A percentile compares a stretch with the other conserved stretches of the same genome.
Conservation (phyloP, 78 protist genomes). For the Planoprotostelium fungivorum region DNA sequence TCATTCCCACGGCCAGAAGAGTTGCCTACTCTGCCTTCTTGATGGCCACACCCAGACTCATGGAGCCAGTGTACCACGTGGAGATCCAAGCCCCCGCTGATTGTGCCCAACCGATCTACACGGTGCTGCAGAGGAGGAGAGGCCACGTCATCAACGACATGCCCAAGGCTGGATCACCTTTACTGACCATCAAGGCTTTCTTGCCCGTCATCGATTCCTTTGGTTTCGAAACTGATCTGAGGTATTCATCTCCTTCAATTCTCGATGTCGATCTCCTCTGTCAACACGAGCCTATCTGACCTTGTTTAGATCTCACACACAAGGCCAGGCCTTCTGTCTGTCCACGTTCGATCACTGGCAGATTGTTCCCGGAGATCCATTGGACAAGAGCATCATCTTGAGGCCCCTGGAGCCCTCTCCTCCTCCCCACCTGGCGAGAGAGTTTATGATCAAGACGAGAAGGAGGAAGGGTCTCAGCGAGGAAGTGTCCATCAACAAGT, state of each 20-base stretch:
- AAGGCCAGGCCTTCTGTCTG: constrained; percentile 89
- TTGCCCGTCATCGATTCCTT: constrained; percentile 97
- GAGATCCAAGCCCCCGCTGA: constrained; percentile 92
- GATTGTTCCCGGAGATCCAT: constrained; percentile 98
- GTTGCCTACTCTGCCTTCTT: constrained; percentile 82
- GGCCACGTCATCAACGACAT: constrained; percentile 74
- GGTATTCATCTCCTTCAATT: constrained; percentile 28
- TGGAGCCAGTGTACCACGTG: constrained; percentile 95
- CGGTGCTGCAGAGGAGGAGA: constrained; percentile 83
- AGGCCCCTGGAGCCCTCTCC: constrained; percentile 88
- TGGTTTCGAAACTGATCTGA: constrained; percentile 98
- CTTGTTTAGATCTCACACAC: constrained; percentile 63
- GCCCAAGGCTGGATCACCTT: constrained; percentile 94
- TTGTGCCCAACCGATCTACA: constrained; percentile 84
- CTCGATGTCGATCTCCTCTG: not conserved
- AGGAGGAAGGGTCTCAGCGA: constrained; percentile 91
- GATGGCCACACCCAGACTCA: constrained; percentile 92
- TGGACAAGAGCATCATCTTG: constrained; percentile 88
- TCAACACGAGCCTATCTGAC: not conserved
- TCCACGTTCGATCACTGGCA: constrained; percentile 94
- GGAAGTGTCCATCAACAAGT: constrained; percentile 24
- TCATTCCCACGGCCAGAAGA: constrained; percentile 91
- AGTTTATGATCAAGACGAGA: constrained; percentile 98
- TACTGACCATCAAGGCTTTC: constrained; percentile 70
- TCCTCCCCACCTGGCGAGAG: constrained; percentile 93